Base-by-base conservation (phyloP, 2,329 filamentous ascomycete genomes). In the Calonectria naviculata region DNA sequence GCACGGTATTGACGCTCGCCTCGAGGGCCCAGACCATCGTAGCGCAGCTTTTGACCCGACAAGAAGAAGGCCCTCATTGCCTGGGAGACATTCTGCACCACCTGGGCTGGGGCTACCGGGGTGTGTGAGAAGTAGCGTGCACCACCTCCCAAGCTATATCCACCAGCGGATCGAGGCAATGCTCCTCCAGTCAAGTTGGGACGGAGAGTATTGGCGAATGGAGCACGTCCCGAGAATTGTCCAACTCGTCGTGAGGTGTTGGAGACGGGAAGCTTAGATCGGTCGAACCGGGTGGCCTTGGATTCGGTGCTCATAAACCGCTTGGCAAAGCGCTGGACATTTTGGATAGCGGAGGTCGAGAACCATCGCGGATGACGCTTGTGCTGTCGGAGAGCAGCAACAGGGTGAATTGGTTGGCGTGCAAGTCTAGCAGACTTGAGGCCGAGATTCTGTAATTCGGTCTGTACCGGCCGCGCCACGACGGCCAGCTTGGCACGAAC, bases 61-160 rank as follows among this genome's bases (percentile, higher is more conserved):
- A 98, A 88, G 84, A 94, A 93, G 84, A 99, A 98, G 15, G 95
- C 95, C 65, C 97, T 92, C 79, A 98, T 92, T 6, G 95, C 97
- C 77, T 95, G 92, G 15, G 95, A 97, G n/a, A 98, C 96, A 83
- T 98, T 98, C 82, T 97, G 93, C 63, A 98, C 90, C 56, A 98
- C 95, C 82, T 98, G 94, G 1, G 95, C 95, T 44, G 95, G 95
- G 9, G 93, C 91, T 12, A 94, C 93, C 1, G 96, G 95, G 1
- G 92, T 90, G 84, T 98, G 95, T 1, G 95, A 97, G 85, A 98
- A 98, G 86, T 96, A 96, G 75, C 96, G 90, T 28, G 92, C 94
- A 75, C 93, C 91, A 34, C 94, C 94, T 67, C 89, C 84, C 44
- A 94, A 85, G 74, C 88, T 88, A 81, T 99, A 99, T n/a, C 97